Base-by-base conservation (phyloP, 306 rosid species). In the Casuarina cunninghamiana region DNA sequence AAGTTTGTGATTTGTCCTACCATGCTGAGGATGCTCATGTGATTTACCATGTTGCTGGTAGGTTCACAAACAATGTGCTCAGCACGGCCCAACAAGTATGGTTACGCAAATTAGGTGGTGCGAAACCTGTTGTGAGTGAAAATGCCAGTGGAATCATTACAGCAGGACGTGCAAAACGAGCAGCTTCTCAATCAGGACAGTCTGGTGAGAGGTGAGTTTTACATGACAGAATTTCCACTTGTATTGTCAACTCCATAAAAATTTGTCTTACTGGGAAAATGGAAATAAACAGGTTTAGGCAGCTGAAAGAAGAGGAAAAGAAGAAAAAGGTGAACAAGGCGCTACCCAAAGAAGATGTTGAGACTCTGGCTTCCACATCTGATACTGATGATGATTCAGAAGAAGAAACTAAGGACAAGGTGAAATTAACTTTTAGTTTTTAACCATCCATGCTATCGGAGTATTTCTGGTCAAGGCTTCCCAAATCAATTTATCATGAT, bases 71-170 rank as follows among this genome's bases (percentile, higher is more conserved):
- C 86, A 96, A 96, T 72, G 85, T 96, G 75, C 93, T 96, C 73
- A 96, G 97, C 91, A 96, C 99, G 17, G 97, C 98, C 74, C 98
- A 96, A 86, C 99, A 96, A 87, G 88, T 96, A 84, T 96, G 99
- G 99, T 78, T 96, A 74, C 97, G 98, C 73, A 89, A 88, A 84
- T 81, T 91, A 79, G 98, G 98, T 74, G 98, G 98, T 75, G 99
- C 99, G 63, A 93, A 90, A 78, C 99, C 97, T 75, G 90, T 45
- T 76, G 88, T 93, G 45, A 79, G 51, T 77, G 96, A 93, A 77
- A 87, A 90, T 86, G 97, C 91, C 42, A 70, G 90, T 82, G 98
- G 94, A 82, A 96, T 96, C 82, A 96, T 96, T 77, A 90, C 99
- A 38, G 99, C 98, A 75, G 99, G 99, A 43, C 98, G 90, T 71